Percentiles rank a stretch among this genome's conserved stretches.
Evolutionary conservation across 768 basidiomycete species (phyloP).

Genomic region (Inosperma sp.): DNA sequence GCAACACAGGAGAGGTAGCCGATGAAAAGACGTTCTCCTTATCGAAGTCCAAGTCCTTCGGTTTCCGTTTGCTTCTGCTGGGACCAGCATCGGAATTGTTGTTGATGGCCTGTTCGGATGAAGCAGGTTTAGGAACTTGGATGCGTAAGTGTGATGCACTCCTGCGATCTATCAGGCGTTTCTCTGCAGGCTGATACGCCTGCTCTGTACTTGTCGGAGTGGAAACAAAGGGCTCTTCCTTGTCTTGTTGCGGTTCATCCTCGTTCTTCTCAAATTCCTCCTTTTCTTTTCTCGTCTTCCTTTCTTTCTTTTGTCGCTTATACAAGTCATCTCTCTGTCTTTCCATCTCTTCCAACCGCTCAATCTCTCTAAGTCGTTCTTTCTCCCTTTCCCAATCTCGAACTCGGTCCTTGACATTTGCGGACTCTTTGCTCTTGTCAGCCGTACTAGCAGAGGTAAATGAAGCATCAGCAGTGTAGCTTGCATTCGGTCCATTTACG

Average conservation of each 20-base stretch:
- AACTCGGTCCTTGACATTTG: slow-evolving; percentile 56
- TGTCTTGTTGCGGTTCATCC: slow-evolving; percentile 8
- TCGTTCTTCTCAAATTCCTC: slow-evolving; percentile 25
- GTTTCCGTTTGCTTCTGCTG: not conserved
- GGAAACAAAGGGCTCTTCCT: slow-evolving; percentile 1
- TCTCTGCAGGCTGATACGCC: not conserved
- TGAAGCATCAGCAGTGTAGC: slow-evolving; percentile 11
- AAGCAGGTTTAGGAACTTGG: slow-evolving; percentile 7
- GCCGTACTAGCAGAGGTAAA: not conserved
- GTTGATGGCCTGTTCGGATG: slow-evolving; percentile 2
- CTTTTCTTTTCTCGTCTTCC: slow-evolving; percentile 24
- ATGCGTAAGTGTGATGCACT: slow-evolving; percentile 19
- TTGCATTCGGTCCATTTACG: slow-evolving; percentile 12
- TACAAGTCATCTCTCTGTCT: slow-evolving; percentile 43
- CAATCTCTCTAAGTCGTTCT: slow-evolving; percentile 66
- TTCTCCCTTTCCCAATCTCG: slow-evolving; percentile 74
- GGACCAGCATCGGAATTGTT: slow-evolving; percentile 2
- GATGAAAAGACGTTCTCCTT: slow-evolving; percentile 26
- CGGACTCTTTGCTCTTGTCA: slow-evolving; percentile 35
- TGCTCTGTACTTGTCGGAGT: slow-evolving; percentile 7
- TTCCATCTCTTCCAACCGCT: slow-evolving; percentile 53
- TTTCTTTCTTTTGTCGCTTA: slow-evolving; percentile 35
- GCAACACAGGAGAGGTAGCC: slow-evolving; percentile 23
- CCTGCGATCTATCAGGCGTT: slow-evolving; percentile 9
- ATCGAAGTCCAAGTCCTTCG: slow-evolving; percentile 19